Conservation (phyloP, 2,329 filamentous ascomycete species). For the Orbilia ellipsospora region DNA sequence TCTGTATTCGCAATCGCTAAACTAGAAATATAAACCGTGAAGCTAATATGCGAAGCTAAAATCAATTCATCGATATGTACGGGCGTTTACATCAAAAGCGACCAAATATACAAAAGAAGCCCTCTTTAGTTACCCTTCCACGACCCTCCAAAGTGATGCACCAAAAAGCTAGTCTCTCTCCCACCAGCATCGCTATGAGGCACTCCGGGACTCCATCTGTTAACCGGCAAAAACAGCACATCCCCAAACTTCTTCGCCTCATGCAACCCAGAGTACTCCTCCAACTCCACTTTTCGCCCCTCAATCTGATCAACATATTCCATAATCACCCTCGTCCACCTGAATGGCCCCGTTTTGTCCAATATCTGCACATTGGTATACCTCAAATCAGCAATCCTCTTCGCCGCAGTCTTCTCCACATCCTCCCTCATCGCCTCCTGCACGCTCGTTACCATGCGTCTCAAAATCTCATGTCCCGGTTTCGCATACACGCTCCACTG, state of each 20-base stretch:
- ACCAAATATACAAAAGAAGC: too few species aligned
- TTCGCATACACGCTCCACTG: conserved; percentile 43
- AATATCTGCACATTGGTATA: conserved; percentile 20
- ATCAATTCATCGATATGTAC: too few species aligned
- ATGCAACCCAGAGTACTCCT: conserved; percentile 22
- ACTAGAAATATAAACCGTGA: too few species aligned
- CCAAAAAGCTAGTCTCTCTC: conserved; percentile 24
- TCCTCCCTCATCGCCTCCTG: conserved; percentile 25
- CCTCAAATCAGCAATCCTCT: background rate
- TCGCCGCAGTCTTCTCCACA: background rate
- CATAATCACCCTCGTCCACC: conserved; percentile 31
- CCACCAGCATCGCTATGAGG: conserved; percentile 32
- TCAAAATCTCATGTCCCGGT: conserved; percentile 32
- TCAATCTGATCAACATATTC: conserved; percentile 35
- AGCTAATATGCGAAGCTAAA: too few species aligned
- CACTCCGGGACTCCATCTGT: conserved; percentile 41
- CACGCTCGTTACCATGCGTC: conserved; percentile 36
- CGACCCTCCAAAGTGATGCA: conserved; percentile 15
- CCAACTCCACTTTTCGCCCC: conserved; percentile 10
- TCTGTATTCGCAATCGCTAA: too few species aligned
- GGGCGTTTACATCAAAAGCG: too few species aligned
- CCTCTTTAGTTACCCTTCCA: conserved; percentile 16
- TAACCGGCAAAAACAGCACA: conserved; percentile 45
- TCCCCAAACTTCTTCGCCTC: conserved; percentile 41
- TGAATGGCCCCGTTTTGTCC: conserved; percentile 32